A percentile compares a stretch with the other conserved stretches of the same genome.
These are phyloP conservation scores for Actinomucor elegans DNA, from an alignment of 371 early-diverging fungal genomes.

Conservation along the genomic window DNA sequence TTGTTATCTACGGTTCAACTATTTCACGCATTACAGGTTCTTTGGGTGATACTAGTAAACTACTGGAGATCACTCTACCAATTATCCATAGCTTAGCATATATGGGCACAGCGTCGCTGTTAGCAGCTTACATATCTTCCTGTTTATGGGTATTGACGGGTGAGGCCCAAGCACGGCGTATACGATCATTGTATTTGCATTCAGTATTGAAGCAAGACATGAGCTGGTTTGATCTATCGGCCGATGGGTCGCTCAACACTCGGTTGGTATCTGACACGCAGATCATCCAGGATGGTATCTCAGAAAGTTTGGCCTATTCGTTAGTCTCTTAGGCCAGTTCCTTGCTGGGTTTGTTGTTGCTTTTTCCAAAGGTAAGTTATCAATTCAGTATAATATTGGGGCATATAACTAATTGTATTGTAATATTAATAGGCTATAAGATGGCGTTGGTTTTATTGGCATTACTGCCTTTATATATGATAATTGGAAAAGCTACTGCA, in stretches of 20 bases:
- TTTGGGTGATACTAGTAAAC: neutral
- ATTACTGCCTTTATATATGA: slow-evolving; percentile 57
- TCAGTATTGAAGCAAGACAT: slow-evolving; percentile 83
- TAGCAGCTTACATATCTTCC: slow-evolving; percentile 31
- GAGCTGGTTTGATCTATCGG: slow-evolving; percentile 79
- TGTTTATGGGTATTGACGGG: slow-evolving; percentile 38
- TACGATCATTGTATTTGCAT: slow-evolving; percentile 55
- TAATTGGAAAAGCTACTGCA: slow-evolving; percentile 58
- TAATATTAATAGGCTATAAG: slow-evolving; percentile 49
- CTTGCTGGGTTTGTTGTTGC: slow-evolving; percentile 27
- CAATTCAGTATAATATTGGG: neutral
- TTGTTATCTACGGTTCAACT: slow-evolving; percentile 35
- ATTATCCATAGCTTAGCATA: slow-evolving; percentile 31
- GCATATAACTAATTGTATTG: slow-evolving; percentile 17
- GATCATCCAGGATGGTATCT: slow-evolving; percentile 79
- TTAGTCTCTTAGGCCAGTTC: slow-evolving; percentile 54
- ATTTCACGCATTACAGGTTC: slow-evolving; percentile 11
- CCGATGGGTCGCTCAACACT: slow-evolving; percentile 64
- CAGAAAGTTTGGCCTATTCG: slow-evolving; percentile 73
- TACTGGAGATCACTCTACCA: slow-evolving; percentile 15
- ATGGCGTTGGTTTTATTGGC: slow-evolving; percentile 72
- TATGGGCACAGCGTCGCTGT: slow-evolving; percentile 29
- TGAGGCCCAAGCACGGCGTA: slow-evolving; percentile 30
- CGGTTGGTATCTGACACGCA: slow-evolving; percentile 73
- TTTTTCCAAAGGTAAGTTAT: slow-evolving; percentile 54